Percentiles rank a stretch among this genome's conserved stretches.
Evolutionary conservation across 768 basidiomycete species (phyloP).

Genomic region (Hortiboletus flavorubellus): DNA sequence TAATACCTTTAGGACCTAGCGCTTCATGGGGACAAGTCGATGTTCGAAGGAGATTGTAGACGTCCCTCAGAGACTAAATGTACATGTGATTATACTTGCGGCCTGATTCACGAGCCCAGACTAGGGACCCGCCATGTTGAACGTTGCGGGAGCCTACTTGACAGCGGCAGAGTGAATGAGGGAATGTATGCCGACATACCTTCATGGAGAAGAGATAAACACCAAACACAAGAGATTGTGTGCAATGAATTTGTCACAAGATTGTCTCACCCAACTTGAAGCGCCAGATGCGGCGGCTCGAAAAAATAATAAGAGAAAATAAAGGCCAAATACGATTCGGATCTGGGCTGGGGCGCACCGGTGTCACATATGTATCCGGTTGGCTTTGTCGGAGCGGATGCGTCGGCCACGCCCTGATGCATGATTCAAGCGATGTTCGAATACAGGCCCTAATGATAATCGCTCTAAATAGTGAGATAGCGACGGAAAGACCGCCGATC

Average conservation of each 20-base stretch:
- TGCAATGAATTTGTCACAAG: conserved; percentile 3
- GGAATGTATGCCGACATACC: conserved; percentile 10
- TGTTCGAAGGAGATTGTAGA: neutral
- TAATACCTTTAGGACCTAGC: neutral
- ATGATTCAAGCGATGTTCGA: conserved; percentile 3
- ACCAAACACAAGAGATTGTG: conserved; percentile 1
- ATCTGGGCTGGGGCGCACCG: neutral
- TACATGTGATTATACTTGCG: neutral
- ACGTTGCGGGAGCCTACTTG: neutral
- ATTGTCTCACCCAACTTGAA: neutral
- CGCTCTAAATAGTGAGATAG: conserved; percentile 7
- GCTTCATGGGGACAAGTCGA: neutral
- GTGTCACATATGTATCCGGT: neutral
- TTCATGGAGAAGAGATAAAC: conserved; percentile 6
- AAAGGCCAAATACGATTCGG: neutral
- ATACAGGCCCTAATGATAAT: neutral
- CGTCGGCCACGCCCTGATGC: neutral
- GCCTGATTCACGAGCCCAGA: conserved; percentile 2
- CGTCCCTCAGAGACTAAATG: neutral
- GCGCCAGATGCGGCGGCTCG: neutral
- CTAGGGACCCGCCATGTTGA: conserved; percentile 2
- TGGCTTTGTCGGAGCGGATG: neutral
- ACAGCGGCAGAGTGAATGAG: neutral
- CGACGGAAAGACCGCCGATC: neutral
- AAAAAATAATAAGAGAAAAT: neutral